Conservation (phyloP, 306 rosid genomes). For the Canavalia ensiformis region DNA sequence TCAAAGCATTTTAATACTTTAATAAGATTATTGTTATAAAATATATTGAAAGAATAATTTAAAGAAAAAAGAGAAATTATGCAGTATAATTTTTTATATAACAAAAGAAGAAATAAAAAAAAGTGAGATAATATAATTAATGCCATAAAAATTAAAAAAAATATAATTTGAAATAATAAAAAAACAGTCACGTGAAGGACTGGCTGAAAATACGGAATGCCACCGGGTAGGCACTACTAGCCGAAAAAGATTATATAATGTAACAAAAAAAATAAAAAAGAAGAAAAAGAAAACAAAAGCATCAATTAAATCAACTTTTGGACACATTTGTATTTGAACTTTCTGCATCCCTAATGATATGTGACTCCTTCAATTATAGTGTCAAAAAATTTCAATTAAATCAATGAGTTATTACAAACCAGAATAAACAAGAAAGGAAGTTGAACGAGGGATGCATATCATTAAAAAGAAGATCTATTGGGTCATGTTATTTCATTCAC, state of each 20-base stretch:
- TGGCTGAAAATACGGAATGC: not conserved
- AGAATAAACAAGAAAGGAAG: slow-evolving; percentile 37
- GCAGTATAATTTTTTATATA: no score
- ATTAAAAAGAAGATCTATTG: slow-evolving; percentile 48
- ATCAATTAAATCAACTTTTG: slow-evolving; percentile 24
- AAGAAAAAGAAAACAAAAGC: not conserved
- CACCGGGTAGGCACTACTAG: not conserved
- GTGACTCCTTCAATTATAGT: slow-evolving; percentile 40
- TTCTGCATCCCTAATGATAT: slow-evolving; percentile 45
- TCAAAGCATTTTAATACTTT: no score
- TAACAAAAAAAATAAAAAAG: not conserved
- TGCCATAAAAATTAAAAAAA: not conserved
- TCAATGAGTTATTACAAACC: not conserved
- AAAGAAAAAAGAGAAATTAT: no score
- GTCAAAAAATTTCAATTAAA: slow-evolving; percentile 28
- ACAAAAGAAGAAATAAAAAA: no score
- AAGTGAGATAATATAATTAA: no score
- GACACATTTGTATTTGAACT: slow-evolving; percentile 40
- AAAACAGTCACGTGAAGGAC: slow-evolving; percentile 8
- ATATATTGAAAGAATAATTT: no score
- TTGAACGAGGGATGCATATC: slow-evolving; percentile 44
- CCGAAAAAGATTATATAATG: not conserved
- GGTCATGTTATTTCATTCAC: slow-evolving; percentile 45
- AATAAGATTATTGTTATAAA: no score
- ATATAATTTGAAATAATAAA: not conserved